phyloP scores from a whole-genome alignment of 768 basidiomycete species.

The Hirschioporus abietinus region DNA sequence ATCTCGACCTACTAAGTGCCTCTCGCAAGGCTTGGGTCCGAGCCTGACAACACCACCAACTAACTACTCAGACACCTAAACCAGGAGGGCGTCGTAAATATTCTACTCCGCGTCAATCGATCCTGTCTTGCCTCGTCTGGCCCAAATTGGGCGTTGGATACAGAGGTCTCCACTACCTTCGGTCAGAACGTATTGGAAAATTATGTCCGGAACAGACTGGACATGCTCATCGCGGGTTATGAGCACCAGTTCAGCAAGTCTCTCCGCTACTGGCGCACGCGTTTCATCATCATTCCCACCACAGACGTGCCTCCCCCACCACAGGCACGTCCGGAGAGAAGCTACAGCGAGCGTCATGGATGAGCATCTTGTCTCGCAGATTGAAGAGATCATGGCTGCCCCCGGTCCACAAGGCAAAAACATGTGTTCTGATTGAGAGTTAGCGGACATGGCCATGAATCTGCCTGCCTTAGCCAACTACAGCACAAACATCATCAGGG shows the following conservation, averaged over 20 bases:
- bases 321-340: conserved; percentile 64
- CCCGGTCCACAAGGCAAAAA: conserved; percentile 74
- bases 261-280: conserved; percentile 88
- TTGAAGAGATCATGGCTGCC: conserved; percentile 70
- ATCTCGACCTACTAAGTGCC: too few species aligned
- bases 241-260: conserved; percentile 77
- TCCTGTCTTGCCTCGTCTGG: conserved; percentile 92
- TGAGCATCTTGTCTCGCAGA: conserved; percentile 67
- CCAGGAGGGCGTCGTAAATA: conserved; percentile 60
- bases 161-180: conserved; percentile 71
- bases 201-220: conserved; percentile 86
- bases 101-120: conserved; percentile 48
- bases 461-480: conserved; percentile 64
- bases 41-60: too few species aligned
- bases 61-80: conserved; percentile 41
- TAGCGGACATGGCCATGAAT: conserved; percentile 49
- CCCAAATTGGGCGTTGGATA: conserved; percentile 86
- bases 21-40: too few species aligned
- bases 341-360: conserved; percentile 76
- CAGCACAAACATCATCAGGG: too few species aligned
- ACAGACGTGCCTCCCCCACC: conserved; percentile 55
- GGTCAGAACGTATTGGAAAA: conserved; percentile 73
- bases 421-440: conserved; percentile 70
- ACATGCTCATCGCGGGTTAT: conserved; percentile 82
- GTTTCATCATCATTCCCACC: conserved; percentile 90